Evolutionary conservation across 2,329 filamentous ascomycete genomes (phyloP), one percentile per base, ranked within the genome.

Genomic region (Colletotrichum liriopes): DNA sequence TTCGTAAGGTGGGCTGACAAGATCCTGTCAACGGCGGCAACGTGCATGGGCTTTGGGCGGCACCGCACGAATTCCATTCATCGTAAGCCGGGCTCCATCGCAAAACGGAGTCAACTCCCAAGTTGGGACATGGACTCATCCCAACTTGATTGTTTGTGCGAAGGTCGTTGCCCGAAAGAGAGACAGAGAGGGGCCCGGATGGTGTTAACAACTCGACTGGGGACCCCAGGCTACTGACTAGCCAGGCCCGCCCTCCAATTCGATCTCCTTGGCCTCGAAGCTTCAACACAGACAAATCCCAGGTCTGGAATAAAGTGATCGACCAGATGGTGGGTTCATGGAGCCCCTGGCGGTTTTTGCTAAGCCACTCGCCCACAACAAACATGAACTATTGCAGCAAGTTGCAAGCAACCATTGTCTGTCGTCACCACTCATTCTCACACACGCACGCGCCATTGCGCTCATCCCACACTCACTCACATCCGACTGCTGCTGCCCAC

Each of bases 231-330:
- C 26, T 37, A 52, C 69, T 64, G 65, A 64, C 65, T 64, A 64
- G 65, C 59, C 59, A 60, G 65, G 52, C 65, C 69, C 59, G 65
- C 65, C 60, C 65, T 72, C 54, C 54, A 41, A 72, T 72, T 65
- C 59, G 65, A 64, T 60, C 66, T 51, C 47, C 59, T 60, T 59
- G 69, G 59, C 59, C 14, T 11, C 29, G 61, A 59, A 60, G 69
- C 65, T 69, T 64, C 58, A 64, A 58, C 52, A 35, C 65, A 56
- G 58, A 54, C 65, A 14, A 47, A 43, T 59, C 45, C 52, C 65
- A 39, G n/a, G 65, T 72, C 65, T 69, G 39, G 52, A 64, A 72
- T 69, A 69, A 41, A 60, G 69, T 72, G 65, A 69, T 69, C 14
- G 54, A 20, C 60, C 59, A 64, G n/a, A 9, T 37, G 55, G 65